Base-by-base conservation (phyloP, 176 grass and related monocot species). In the Thalia dealbata region DNA sequence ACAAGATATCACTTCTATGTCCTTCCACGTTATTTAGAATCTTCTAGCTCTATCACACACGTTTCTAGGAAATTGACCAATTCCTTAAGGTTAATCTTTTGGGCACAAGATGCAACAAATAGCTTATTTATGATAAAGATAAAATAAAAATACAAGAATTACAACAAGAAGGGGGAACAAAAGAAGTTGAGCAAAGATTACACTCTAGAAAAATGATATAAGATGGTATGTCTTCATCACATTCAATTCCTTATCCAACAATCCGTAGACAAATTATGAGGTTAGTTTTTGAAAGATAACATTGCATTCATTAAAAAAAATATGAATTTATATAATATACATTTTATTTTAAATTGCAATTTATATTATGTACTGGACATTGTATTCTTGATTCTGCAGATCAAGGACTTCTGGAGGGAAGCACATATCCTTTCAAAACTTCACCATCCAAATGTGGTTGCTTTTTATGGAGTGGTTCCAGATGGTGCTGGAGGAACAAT, bases 361-460 rank as follows among this genome's bases (percentile, higher is more conserved):
- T 27, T 6, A 63, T 26, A 5, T 13, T 14, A 14, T 63, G 13
- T 28, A 63, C 10, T 29, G 6, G 24, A 63, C 3, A 29, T n/a
- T 61, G 22, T 28, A n/a, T 15, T 6, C 6, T 68, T 68, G 8
- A n/a, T 44, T 43, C 18, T 74, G 56, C 81, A 93, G 95, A 93
- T 81, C 50, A 86, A 86, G 78, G 95, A 99, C 61, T 99, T 99
- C 81, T 99, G 90, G 95, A 93, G 90, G 83, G 95, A 99, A 55
- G 95, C 90, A 29, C 81, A 93, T 23, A 99, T 99, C 71, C 87
- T 99, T 71, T 93, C 95, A 28, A 92, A 93, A 72, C 76, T 99
- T 44, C 95, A 99, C 69, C 95, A 99, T 81, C 95, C 95, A 78
- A 99, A 99, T 84, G 79, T 99, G 67, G 85, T 99, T 38, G 95